Evolutionary conservation across 2,329 filamentous ascomycete species (phyloP), one percentile per base, ranked within the genome.

Genomic region (Fusarium tricinctum): DNA sequence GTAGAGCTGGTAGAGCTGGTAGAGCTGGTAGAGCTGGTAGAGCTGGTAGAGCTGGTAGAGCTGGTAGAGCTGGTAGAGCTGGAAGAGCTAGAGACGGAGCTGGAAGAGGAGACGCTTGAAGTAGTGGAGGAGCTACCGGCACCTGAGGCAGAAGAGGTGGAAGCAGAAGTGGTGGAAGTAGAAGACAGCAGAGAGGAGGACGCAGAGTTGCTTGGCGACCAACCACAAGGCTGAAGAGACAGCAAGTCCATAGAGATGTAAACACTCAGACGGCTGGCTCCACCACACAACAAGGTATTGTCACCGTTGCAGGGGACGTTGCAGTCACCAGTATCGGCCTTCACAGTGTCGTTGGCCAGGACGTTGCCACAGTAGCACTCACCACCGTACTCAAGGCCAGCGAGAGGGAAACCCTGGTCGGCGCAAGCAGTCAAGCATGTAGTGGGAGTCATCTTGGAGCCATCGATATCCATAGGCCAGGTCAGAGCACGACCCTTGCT

Each of bases 351-450:
- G 66, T 84, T 84, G 39, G 84, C 86, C 33, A 88, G 78, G 28
- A 88, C 81, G 39, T 83, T 83, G 44, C 84, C 84, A 68, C 84
- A 86, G 73, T 80, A 85, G 67, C 83, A 86, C 69, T 85, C 81
- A 26, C 78, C 78, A 73, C 80, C 80, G 55, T 78, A 85, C 75
- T 86, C 82, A 12, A 81, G 78, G 57, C 83, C 84, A 28, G 84
- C 84, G 51, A 83, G 81, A 42, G 83, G 82, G 71, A 81, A 85
- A 19, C 82, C 83, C 15, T 78, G 75, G 19, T 70, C 71, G 52
- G 78, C 74, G 73, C 84, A 86, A 54, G 81, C 77, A 49, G 74
- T 59, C 58, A 85, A 72, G 53, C 84, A 86, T 33, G 64, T 69
- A 59, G 80, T 76, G 5, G 80, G 81, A 43, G 82, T 84, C 75